Conservation (phyloP, 768 basidiomycete genomes). For the Boletus tylopilopsis region DNA sequence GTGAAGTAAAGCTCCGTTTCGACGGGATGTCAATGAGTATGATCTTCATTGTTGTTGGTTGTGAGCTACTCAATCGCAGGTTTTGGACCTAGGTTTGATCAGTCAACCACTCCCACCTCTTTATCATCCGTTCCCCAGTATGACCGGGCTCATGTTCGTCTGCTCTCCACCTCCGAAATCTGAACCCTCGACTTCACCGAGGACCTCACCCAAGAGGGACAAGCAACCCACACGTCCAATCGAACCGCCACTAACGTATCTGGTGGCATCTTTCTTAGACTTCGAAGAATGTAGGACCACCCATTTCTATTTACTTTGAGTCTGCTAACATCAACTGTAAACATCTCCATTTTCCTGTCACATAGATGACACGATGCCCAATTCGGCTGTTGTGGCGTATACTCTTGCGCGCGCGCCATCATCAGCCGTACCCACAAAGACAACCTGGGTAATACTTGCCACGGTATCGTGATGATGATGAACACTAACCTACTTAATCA, state of each 20-base stretch:
- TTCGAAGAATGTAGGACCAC: conserved; percentile 54
- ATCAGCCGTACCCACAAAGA: conserved; percentile 19
- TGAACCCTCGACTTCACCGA: conserved; percentile 25
- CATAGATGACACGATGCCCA: conserved; percentile 36
- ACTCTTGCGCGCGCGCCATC: conserved; percentile 31
- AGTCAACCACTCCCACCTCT: conserved; percentile 46
- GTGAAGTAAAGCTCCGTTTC: conserved; percentile 51
- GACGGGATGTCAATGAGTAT: conserved; percentile 44
- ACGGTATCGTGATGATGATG: background rate
- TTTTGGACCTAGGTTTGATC: conserved; percentile 33
- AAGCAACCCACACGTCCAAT: conserved; percentile 16
- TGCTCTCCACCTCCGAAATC: conserved; percentile 32
- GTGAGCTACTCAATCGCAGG: conserved; percentile 1
- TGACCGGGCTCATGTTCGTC: conserved; percentile 48
- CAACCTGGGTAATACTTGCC: conserved; percentile 38
- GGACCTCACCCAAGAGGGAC: conserved; percentile 28
- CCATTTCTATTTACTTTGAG: background rate
- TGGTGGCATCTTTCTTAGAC: conserved; percentile 54
- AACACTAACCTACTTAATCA: conserved; percentile 8
- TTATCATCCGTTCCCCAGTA: conserved; percentile 30
- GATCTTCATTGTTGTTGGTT: conserved; percentile 11
- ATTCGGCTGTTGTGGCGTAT: conserved; percentile 34
- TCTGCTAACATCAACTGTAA: conserved; percentile 11
- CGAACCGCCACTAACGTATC: conserved; percentile 38
- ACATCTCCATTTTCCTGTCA: conserved; percentile 35